These are phyloP conservation scores for Coemansia sp. DNA, from an alignment of 192 early-diverging fungal genomes.

Conservation along the genomic window DNA sequence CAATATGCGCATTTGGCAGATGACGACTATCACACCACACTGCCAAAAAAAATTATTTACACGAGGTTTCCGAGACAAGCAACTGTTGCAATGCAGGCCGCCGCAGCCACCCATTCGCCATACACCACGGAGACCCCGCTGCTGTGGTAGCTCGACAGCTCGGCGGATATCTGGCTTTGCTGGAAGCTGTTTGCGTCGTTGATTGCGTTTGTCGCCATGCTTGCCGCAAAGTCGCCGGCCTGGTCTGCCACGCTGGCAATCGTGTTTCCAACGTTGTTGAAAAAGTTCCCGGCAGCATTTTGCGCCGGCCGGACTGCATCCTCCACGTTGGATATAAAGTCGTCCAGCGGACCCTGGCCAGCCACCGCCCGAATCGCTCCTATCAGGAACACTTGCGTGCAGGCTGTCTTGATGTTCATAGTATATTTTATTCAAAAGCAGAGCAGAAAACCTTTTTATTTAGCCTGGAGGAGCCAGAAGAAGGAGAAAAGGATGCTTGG, in stretches of 20 bases:
- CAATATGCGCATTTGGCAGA: background rate
- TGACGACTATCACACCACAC: background rate
- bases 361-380: background rate
- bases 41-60: background rate
- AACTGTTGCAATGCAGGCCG: background rate
- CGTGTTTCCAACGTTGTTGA: constrained; percentile 8
- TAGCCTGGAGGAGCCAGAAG: too few species aligned
- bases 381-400: background rate
- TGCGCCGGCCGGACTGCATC: constrained; percentile 10
- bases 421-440: background rate
- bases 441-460: background rate
- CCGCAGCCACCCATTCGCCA: background rate
- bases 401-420: constrained; percentile 2
- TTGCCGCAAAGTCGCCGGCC: constrained; percentile 14
- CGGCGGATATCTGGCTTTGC: constrained; percentile 15
- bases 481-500: background rate
- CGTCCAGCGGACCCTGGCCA: background rate
- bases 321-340: background rate
- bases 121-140: background rate
- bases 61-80: background rate
- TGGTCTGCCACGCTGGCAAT: constrained; percentile 18
- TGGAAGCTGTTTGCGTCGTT: constrained; percentile 13
- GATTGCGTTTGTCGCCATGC: constrained; percentile 15
- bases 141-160: constrained; percentile 35
- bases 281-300: constrained; percentile 10